A percentile compares a stretch with the other conserved stretches of the same genome.
These are phyloP conservation scores for Heracleum sosnowskyi DNA, from an alignment of 129 eudicot species.

Conservation along the genomic window DNA sequence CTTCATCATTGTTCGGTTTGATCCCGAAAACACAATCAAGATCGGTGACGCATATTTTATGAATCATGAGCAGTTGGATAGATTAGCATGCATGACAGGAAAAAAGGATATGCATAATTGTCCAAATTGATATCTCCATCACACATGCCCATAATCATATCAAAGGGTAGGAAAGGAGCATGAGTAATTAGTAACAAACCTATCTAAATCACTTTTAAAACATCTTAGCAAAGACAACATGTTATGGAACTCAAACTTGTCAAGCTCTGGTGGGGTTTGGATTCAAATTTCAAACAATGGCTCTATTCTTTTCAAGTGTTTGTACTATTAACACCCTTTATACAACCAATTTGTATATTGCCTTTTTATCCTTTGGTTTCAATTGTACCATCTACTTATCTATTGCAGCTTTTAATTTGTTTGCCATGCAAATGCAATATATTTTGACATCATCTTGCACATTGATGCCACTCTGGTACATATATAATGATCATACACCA, in stretches of 20 bases:
- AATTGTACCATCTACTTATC: neutral
- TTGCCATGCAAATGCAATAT: neutral
- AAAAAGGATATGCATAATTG: neutral
- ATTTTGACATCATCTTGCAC: neutral
- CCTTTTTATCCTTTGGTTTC: neutral
- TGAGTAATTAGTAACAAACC: slow-evolving; percentile 18
- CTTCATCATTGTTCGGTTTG: neutral
- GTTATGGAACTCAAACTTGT: slow-evolving; percentile 12
- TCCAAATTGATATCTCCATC: neutral
- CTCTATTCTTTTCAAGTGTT: neutral
- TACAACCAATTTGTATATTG: neutral
- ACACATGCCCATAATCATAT: slow-evolving; percentile 15
- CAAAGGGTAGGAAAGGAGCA: slow-evolving; percentile 22
- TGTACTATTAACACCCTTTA: neutral
- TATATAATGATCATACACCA: neutral
- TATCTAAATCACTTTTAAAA: slow-evolving; percentile 5
- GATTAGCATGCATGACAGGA: neutral
- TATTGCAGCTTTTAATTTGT: neutral
- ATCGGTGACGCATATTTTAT: neutral
- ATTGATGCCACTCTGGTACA: neutral
- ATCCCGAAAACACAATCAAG: neutral
- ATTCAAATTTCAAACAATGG: neutral
- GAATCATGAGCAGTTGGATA: neutral
- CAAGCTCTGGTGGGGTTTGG: neutral
- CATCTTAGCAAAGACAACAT: slow-evolving; percentile 15